phyloP scores from a whole-genome alignment of 129 eudicot species.

The Flaveria trinervia region DNA sequence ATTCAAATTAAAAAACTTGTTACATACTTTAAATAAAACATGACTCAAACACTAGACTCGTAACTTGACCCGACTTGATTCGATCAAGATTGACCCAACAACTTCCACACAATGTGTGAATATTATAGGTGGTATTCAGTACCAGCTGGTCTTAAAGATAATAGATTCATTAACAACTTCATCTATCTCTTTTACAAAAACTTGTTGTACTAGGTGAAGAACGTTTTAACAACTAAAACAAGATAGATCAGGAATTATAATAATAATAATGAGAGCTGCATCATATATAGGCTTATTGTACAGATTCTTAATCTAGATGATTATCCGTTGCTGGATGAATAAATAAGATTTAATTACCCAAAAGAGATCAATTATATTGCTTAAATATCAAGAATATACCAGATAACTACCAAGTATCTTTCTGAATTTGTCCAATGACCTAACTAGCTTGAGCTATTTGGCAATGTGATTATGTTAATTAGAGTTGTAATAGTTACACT shows the following conservation, averaged over 20 bases:
- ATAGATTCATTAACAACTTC: background rate
- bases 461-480: background rate
- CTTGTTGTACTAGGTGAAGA: background rate
- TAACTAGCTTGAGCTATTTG: background rate
- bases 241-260: background rate
- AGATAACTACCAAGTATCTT: too few species aligned
- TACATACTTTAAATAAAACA: too few species aligned
- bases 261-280: background rate
- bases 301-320: too few species aligned
- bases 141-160: too few species aligned
- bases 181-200: background rate
- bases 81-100: too few species aligned
- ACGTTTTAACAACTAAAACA: background rate
- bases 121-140: too few species aligned
- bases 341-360: background rate
- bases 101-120: background rate
- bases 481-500: background rate
- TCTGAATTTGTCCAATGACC: background rate
- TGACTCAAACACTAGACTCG: too few species aligned
- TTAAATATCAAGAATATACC: background rate
- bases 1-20: too few species aligned
- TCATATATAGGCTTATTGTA: too few species aligned
- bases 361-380: background rate
- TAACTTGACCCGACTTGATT: too few species aligned
- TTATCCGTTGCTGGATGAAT: background rate